Conservation (phyloP, 345 rosid genomes). For the Anastatica hierochuntica region DNA sequence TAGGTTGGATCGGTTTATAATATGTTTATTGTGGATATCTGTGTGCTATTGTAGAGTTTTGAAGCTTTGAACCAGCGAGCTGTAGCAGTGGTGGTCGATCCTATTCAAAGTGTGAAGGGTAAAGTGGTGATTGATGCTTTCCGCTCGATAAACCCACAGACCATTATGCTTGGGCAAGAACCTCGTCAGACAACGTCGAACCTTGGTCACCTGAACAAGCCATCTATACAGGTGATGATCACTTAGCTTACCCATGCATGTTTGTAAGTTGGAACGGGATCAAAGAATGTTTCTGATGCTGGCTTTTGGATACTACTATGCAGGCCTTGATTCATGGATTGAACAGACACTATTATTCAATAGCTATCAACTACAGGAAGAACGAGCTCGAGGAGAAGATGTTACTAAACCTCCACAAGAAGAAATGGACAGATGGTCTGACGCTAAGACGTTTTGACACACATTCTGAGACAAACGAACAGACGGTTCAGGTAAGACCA, state of each 20-base stretch:
- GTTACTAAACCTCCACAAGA: constrained; percentile 95
- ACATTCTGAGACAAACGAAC: constrained; percentile 89
- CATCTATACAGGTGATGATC: constrained; percentile 79
- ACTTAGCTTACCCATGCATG: background rate
- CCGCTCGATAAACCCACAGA: constrained; percentile 91
- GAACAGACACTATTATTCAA: constrained; percentile 96
- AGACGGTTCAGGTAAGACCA: constrained; percentile 69
- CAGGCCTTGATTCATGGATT: too few relatives aligned
- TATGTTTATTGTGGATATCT: too few relatives aligned
- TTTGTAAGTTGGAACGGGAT: background rate
- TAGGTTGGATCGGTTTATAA: background rate
- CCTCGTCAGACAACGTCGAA: constrained; percentile 97
- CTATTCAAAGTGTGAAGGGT: constrained; percentile 96
- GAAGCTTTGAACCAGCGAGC: constrained; percentile 98
- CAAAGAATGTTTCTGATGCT: constrained; percentile 2
- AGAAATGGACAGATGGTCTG: constrained; percentile 99
- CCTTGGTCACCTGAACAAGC: constrained; percentile 96
- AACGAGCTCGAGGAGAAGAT: constrained; percentile 97
- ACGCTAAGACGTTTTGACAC: constrained; percentile 77
- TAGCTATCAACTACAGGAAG: constrained; percentile 95
- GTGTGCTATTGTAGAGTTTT: constrained; percentile 60
- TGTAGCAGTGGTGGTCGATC: constrained; percentile 98
- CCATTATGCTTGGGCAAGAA: constrained; percentile 99
- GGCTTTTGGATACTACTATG: constrained; percentile 1
- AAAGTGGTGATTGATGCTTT: constrained; percentile 99